Evolutionary conservation across 352 stramenopile species (phyloP), one percentile per base, ranked within the genome.

Genomic region (Pythium grandisporangium): DNA sequence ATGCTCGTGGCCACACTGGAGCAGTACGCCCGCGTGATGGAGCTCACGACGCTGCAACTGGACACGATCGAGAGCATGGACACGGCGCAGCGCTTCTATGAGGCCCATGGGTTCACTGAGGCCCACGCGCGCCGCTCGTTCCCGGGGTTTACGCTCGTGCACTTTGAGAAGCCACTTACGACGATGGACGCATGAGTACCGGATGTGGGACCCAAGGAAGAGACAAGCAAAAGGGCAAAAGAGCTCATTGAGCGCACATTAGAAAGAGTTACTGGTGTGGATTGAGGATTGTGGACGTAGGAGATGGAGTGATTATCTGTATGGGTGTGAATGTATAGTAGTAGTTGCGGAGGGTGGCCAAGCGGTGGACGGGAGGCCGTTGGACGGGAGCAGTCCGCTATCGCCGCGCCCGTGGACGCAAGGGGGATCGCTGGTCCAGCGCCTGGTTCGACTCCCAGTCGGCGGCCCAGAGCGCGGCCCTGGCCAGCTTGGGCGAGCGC

Each of bases 31-130:
- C 22, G 11, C 4, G 55, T 45, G 19, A 46, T 29, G 14, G 53
- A 50, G 3, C 84, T 68, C 38, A 24, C 41, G 4, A 20, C 59
- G 4, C 63, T 88, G 33, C 35, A 40, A 22, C 57, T 85, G 14
- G 75, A 88, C 22, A 88, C 75, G 5, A 83, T 88, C 42, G 69
- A 54, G 11, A 57, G 51, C 7, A 85, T 88, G 75, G 24, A 61
- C 34, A 56, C 53, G 3, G 69, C 75, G 23, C 64, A 84, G 42
- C 41, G 60, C 20, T 59, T 88, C 7, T 88, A 88, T 26, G 44
- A 20, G 5, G 33, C 48, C 3, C 55, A 61, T 2, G 64, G 65
- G 3, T 88, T 83, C 47, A 16, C 38, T 3, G 51, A 83, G 36
- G 58, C 63, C 7, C 12, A 44, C 1, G 37, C 26, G 16, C 45